phyloP scores from a whole-genome alignment of 1,284 basidiomycete genomes.

The Omphalotus olearius region DNA sequence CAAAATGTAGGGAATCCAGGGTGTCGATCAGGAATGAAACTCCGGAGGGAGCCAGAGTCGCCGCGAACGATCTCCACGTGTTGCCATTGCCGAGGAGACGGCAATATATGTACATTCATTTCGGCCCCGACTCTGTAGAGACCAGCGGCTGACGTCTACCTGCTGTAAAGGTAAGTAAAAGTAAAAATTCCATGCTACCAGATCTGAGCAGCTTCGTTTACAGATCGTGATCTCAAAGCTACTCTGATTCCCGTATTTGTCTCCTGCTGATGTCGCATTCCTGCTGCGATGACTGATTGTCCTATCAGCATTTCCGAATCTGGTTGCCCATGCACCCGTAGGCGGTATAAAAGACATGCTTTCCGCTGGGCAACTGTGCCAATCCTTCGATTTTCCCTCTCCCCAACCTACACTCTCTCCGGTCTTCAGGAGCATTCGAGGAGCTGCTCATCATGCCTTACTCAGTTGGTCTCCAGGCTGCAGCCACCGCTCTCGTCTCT shows the following conservation, averaged over 20 bases:
- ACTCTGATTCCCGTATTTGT: constrained; percentile 4
- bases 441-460: constrained; percentile 38
- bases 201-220: constrained; percentile 5
- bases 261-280: background rate
- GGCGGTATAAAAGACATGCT: constrained; percentile 10
- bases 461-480: constrained; percentile 54
- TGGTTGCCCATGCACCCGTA: background rate
- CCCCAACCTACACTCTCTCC: background rate
- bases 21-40: background rate
- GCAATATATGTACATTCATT: constrained; percentile 24
- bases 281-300: constrained; percentile 2
- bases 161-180: background rate
- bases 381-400: constrained; percentile 1
- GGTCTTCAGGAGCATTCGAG: constrained; percentile 1
- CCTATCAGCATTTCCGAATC: background rate
- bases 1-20: background rate
- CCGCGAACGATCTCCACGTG: constrained; percentile 21
- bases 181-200: constrained; percentile 1
- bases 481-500: constrained; percentile 53
- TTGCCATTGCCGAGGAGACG: constrained; percentile 16
- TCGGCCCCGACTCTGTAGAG: constrained; percentile 30
- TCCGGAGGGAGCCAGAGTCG: background rate
- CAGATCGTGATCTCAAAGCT: constrained; percentile 7
- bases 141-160: constrained; percentile 5
- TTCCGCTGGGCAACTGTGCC: constrained; percentile 5